Evolutionary conservation across 1,139 yeast species (phyloP).

Genomic region (Hyphopichia buzzinii): DNA sequence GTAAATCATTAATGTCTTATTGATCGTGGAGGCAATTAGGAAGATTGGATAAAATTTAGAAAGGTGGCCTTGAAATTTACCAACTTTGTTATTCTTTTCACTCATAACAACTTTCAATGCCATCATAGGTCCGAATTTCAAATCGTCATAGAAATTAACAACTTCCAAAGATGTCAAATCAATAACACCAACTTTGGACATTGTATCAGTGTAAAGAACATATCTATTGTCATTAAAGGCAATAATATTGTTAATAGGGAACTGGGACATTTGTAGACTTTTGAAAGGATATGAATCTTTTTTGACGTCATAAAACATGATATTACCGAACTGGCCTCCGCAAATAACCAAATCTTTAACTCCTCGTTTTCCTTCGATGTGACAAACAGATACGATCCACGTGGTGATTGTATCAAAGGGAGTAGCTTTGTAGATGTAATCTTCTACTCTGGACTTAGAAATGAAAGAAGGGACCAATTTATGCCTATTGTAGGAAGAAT

Average conservation of each 20-base stretch:
- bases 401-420: constrained; percentile 19
- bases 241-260: constrained; percentile 23
- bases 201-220: constrained; percentile 28
- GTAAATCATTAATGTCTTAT: constrained; percentile 22
- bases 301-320: constrained; percentile 20
- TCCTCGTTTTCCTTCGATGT: constrained; percentile 7
- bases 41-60: constrained; percentile 24
- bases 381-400: constrained; percentile 23
- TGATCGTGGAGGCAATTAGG: constrained; percentile 22
- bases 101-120: constrained; percentile 12
- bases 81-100: constrained; percentile 3
- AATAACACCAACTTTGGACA: constrained; percentile 32
- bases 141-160: constrained; percentile 18
- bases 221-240: constrained; percentile 18
- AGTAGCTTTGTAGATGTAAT: constrained; percentile 17
- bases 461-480: constrained; percentile 2
- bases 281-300: constrained; percentile 15
- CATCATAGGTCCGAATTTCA: constrained; percentile 29
- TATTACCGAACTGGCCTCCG: constrained; percentile 36
- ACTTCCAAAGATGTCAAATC: constrained; percentile 18
- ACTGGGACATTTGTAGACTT: constrained; percentile 23
- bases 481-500: constrained; percentile 15
- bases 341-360: constrained; percentile 17
- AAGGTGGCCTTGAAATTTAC: constrained; percentile 3
- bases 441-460: constrained; percentile 6